Evolutionary conservation across 768 basidiomycete genomes (phyloP), one percentile per base, ranked within the genome.

Genomic region (Phaeotremella fagi): DNA sequence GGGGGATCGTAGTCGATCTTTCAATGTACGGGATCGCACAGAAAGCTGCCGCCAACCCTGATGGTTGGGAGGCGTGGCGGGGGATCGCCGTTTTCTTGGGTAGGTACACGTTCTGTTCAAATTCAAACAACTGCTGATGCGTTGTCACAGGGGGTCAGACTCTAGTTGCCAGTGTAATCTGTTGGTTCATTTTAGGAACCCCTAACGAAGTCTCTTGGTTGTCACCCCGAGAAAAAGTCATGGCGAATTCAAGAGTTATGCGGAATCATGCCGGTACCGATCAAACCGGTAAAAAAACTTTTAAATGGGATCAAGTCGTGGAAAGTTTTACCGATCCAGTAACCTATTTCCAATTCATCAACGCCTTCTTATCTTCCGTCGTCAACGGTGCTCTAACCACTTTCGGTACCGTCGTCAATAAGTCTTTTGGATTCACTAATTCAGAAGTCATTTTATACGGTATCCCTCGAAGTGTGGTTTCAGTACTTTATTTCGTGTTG

Each of bases 191-290:
- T 11, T 59, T 63, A 25, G 63, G 63, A 0, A 64, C 63, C 22
- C 63, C 61, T 22, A 52, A 43, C 33, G 61, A 59, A 29, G 61
- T 64, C 22, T 36, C 36, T 22, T 61, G 63, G 63, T 55, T 65
- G 16, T 33, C 46, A 11, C 29, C 45, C 18, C 26, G 55, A 22
- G 63, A 65, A 36, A 55, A 54, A 48, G 23, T 24, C 9, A 48
- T 61, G 49, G 63, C 60, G 15, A 43, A 46, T 33, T 56, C 63
- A 23, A 48, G 63, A 23, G 52, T 65, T 51, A 31, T 50, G n/a
- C 25, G 35, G 6, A 61, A 65, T 45, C 27, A 54, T 42, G 37
- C 50, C 2, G 63, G 63, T 3, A 57, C 53, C 1, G 61, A 60
- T 36, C 15, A 22, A 22, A 48, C 52, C 12, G 48, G 50, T 3